Evolutionary conservation across 371 early-diverging fungal species (phyloP).

Genomic region (Lichtheimia hyalospora): DNA sequence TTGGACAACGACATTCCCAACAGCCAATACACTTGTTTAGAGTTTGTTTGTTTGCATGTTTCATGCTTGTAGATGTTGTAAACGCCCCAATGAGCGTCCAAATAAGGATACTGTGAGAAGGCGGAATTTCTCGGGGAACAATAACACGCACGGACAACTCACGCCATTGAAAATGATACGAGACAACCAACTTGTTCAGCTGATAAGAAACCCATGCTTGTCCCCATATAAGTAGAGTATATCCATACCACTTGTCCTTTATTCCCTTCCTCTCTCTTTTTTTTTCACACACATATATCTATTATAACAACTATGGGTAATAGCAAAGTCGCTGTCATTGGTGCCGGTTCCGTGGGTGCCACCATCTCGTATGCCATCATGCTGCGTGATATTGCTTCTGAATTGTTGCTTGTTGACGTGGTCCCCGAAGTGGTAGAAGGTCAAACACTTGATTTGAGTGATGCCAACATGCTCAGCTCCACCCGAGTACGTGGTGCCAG

Average conservation of each 20-base stretch:
- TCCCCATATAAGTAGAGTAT: too few relatives aligned
- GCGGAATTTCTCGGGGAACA: too few relatives aligned
- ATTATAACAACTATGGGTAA: background rate
- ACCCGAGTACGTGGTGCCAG: conserved; percentile 62
- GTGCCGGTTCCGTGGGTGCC: conserved; percentile 85
- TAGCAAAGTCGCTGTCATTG: conserved; percentile 66
- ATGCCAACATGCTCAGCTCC: conserved; percentile 69
- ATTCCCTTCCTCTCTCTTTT: background rate
- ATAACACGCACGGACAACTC: too few relatives aligned
- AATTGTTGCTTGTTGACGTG: conserved; percentile 75
- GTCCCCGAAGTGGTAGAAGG: conserved; percentile 64
- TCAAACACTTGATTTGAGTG: conserved; percentile 78
- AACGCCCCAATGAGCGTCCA: too few relatives aligned
- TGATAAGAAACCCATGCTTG: too few relatives aligned
- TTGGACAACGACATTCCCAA: too few relatives aligned
- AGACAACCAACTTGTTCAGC: too few relatives aligned
- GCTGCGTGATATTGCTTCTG: conserved; percentile 67
- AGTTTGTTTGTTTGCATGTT: too few relatives aligned
- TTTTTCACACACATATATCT: background rate
- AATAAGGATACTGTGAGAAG: too few relatives aligned
- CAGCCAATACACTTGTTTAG: too few relatives aligned
- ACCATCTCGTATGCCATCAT: conserved; percentile 74
- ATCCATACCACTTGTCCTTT: background rate
- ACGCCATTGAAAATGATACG: too few relatives aligned
- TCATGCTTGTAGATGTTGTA: too few relatives aligned